These are phyloP conservation scores for Vitis hybrid DNA, from an alignment of 177 flowering plant genomes.

Conservation along the genomic window DNA sequence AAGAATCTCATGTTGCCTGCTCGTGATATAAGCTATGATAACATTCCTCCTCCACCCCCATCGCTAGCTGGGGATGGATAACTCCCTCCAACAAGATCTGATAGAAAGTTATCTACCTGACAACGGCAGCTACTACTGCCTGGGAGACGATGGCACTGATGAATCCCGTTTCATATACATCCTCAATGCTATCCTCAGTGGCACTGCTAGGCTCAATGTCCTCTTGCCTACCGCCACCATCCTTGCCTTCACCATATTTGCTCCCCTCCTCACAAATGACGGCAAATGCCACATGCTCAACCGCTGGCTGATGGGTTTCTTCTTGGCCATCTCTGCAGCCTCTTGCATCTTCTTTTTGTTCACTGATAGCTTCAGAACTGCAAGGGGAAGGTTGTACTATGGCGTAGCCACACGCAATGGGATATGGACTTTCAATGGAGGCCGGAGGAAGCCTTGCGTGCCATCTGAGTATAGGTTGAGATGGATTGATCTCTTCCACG, in stretches of 20 bases:
- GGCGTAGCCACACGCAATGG: conserved; percentile 57
- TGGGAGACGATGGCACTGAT: conserved; percentile 25
- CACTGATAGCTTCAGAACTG: conserved; percentile 55
- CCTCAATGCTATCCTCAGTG: conserved; percentile 49
- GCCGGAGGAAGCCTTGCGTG: conserved; percentile 33
- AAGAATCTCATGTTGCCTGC: conserved; percentile 13
- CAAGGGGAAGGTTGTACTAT: conserved; percentile 48
- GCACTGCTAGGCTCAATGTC: conserved; percentile 61
- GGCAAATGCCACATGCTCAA: conserved; percentile 41
- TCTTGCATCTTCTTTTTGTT: conserved; percentile 52
- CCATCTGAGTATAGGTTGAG: conserved; percentile 47
- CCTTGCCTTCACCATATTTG: conserved; percentile 58
- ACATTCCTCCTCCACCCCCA: neutral
- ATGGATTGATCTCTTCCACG: conserved; percentile 53
- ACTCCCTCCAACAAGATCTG: conserved; percentile 19
- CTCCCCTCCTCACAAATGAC: conserved; percentile 54
- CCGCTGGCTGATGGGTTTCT: conserved; percentile 44
- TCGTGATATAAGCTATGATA: neutral
- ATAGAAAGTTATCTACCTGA: conserved; percentile 11
- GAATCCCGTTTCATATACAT: conserved; percentile 34
- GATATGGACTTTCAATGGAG: conserved; percentile 58
- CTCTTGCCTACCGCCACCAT: conserved; percentile 60
- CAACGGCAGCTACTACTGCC: conserved; percentile 8
- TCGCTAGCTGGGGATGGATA: conserved; percentile 9
- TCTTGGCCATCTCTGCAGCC: conserved; percentile 30